Evolutionary conservation across 345 rosid species (phyloP).

Genomic region (Firmiana major): DNA sequence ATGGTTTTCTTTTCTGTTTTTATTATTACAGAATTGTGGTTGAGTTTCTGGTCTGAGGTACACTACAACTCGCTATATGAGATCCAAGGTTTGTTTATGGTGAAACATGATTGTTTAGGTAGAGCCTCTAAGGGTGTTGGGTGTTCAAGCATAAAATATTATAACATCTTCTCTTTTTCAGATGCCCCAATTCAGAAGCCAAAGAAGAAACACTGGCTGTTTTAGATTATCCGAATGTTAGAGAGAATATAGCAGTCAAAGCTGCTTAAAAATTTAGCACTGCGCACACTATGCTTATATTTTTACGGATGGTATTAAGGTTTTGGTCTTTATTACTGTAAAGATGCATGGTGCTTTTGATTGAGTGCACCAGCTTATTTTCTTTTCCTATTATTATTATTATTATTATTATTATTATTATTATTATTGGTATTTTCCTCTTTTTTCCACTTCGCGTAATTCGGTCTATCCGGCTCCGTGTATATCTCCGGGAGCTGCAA

Average conservation of each 20-base stretch:
- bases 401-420: too few relatives aligned
- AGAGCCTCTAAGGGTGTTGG: neutral
- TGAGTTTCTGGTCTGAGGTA: slow-evolving; percentile 98
- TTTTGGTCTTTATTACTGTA: neutral
- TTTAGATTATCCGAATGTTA: slow-evolving; percentile 36
- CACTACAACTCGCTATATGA: slow-evolving; percentile 94
- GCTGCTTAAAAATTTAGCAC: neutral
- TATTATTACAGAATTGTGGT: slow-evolving; percentile 78
- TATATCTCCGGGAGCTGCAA: too few relatives aligned
- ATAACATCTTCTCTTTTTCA: slow-evolving; percentile 23
- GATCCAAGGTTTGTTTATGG: slow-evolving; percentile 55
- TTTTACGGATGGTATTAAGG: neutral
- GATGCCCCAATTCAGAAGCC: slow-evolving; percentile 72
- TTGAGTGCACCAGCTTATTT: neutral
- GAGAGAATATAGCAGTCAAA: neutral
- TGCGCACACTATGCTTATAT: neutral
- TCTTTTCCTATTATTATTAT: too few relatives aligned
- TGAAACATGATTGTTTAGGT: neutral
- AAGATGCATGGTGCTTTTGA: neutral
- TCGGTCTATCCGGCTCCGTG: too few relatives aligned
- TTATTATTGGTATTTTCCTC: too few relatives aligned
- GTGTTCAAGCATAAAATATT: neutral
- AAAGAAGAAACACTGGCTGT: slow-evolving; percentile 93
- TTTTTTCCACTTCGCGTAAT: too few relatives aligned
- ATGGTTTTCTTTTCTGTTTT: neutral